Evolutionary conservation across 768 basidiomycete genomes (phyloP).

Genomic region (Mrakia gelida): DNA sequence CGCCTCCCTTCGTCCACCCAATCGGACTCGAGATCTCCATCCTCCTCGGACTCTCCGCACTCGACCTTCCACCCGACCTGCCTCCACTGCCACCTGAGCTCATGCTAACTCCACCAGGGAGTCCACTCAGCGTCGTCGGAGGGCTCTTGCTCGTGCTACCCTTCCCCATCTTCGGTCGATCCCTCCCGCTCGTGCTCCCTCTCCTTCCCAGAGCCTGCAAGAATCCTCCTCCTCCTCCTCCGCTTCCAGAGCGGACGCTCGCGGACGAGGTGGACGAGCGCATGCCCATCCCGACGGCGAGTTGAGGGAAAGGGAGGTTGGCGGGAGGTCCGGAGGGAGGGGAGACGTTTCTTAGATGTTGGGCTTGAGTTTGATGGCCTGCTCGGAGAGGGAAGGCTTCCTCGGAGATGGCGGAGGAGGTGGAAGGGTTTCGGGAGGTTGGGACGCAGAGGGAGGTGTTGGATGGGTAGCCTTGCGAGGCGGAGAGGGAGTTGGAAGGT

Average conservation of each 20-base stretch:
- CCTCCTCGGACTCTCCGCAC: slow-evolving; percentile 6
- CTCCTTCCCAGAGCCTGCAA: slow-evolving; percentile 27
- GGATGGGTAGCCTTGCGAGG: background rate
- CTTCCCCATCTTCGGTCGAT: background rate
- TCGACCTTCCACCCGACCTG: background rate
- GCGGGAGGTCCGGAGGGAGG: slow-evolving; percentile 28
- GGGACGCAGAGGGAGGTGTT: background rate
- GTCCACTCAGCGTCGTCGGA: background rate
- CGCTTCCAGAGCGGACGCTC: slow-evolving; percentile 17
- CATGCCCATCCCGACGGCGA: slow-evolving; percentile 30
- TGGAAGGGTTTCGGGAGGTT: slow-evolving; percentile 23
- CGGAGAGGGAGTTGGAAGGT: background rate
- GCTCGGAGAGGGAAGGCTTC: slow-evolving; percentile 27
- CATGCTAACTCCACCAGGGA: background rate
- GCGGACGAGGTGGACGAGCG: background rate
- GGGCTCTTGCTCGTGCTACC: background rate
- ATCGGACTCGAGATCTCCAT: slow-evolving; percentile 21
- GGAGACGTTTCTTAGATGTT: slow-evolving; percentile 30
- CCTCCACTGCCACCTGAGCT: background rate
- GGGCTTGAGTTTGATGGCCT: slow-evolving; percentile 20
- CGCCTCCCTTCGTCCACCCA: slow-evolving; percentile 1
- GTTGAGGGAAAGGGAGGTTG: slow-evolving; percentile 31
- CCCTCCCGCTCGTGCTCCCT: background rate
- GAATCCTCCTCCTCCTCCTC: slow-evolving; percentile 14
- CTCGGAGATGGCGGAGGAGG: slow-evolving; percentile 18